A percentile compares a stretch with the other conserved stretches of the same genome.
Evolutionary conservation across 495 filamentous ascomycete genomes (phyloP).

Genomic region (Penicillium canescens): DNA sequence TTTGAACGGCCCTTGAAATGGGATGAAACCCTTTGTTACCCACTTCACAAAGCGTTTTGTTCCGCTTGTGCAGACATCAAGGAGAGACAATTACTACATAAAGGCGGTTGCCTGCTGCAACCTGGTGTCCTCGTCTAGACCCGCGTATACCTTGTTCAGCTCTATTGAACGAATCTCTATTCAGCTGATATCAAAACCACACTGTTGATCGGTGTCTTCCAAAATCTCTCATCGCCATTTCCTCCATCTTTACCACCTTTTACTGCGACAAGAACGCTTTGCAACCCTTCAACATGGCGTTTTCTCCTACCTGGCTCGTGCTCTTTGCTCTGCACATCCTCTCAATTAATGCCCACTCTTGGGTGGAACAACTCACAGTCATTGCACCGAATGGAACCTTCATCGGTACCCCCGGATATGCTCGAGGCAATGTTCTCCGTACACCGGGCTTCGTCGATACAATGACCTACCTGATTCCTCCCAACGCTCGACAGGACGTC

Average conservation of each 20-base stretch:
- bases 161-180: too few species aligned
- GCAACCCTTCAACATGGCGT: constrained; percentile 6
- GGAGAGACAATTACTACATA: too few species aligned
- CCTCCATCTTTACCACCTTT: neutral
- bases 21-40: too few species aligned
- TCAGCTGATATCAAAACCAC: too few species aligned
- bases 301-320: constrained; percentile 9
- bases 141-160: too few species aligned
- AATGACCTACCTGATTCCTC: constrained; percentile 57
- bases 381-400: constrained; percentile 76
- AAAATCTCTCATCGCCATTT: too few species aligned
- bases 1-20: constrained; percentile 1
- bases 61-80: too few species aligned
- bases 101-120: too few species aligned
- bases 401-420: constrained; percentile 65
- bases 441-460: constrained; percentile 51
- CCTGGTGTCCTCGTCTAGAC: too few species aligned
- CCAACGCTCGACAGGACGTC: constrained; percentile 31
- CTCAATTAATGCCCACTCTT: constrained; percentile 61
- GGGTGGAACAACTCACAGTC: constrained; percentile 72
- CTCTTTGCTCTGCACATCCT: constrained; percentile 36
- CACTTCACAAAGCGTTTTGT: too few species aligned
- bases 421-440: constrained; percentile 60
- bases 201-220: too few species aligned
- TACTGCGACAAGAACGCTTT: neutral